phyloP scores from a whole-genome alignment of 2,329 filamentous ascomycete genomes.

The Biscogniauxia marginata region DNA sequence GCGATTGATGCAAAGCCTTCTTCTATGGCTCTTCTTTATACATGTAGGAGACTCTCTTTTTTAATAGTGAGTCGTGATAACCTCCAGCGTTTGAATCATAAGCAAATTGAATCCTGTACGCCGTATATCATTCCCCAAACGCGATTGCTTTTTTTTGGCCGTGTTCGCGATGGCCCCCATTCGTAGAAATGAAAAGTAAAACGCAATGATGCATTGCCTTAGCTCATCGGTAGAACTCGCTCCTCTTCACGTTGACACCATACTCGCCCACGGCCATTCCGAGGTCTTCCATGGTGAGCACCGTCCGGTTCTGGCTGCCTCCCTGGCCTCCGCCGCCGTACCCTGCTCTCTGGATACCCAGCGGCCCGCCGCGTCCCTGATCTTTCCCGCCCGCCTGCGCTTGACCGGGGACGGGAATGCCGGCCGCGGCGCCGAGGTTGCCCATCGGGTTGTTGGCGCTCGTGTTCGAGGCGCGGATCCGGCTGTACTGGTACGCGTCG shows the following conservation, averaged over 20 bases:
- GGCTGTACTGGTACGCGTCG: conserved; percentile 96
- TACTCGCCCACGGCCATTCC: conserved; percentile 98
- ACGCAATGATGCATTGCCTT: not conserved
- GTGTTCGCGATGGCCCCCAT: too few relatives aligned
- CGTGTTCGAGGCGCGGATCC: conserved; percentile 86
- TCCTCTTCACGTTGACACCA: conserved; percentile 94
- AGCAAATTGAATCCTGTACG: not conserved
- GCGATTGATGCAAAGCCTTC: not conserved
- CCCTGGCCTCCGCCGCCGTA: conserved; percentile 88
- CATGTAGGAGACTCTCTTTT: not conserved
- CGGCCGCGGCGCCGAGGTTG: conserved; percentile 73
- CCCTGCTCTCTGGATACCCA: conserved; percentile 74
- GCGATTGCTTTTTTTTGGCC: not conserved
- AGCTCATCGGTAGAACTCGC: conserved; percentile 74
- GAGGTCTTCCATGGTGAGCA: conserved; percentile 97
- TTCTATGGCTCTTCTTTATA: not conserved
- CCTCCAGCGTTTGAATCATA: not conserved
- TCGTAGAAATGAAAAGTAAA: too few relatives aligned
- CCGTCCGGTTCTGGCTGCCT: conserved; percentile 84
- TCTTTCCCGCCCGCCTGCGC: conserved; percentile 54
- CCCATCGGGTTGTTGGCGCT: conserved; percentile 91
- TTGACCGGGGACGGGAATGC: conserved; percentile 65
- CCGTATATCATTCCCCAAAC: not conserved
- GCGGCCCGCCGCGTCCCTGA: conserved; percentile 56
- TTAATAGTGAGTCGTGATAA: not conserved